These are phyloP conservation scores for Leccinellum albellum DNA, from an alignment of 768 basidiomycete genomes.

Conservation along the genomic window DNA sequence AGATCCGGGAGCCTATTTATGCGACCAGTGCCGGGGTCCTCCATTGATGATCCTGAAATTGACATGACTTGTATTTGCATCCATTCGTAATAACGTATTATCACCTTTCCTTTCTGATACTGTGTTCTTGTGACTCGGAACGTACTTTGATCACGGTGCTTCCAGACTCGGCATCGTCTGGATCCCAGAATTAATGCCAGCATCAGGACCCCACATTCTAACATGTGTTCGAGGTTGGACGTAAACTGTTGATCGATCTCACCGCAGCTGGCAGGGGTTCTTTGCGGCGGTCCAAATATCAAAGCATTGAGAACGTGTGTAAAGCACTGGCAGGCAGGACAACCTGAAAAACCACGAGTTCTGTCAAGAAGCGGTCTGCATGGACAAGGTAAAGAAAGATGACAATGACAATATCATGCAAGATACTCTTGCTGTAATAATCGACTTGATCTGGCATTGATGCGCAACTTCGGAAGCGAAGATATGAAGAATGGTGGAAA, in stretches of 20 bases:
- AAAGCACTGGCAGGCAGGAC: not conserved
- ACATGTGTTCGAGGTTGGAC: not conserved
- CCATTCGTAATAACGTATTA: not conserved
- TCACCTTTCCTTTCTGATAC: not conserved
- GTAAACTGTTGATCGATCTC: too few relatives aligned
- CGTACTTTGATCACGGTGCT: too few relatives aligned
- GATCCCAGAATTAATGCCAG: not conserved
- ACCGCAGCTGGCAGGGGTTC: too few relatives aligned
- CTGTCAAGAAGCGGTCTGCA: not conserved
- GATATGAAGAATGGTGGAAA: too few relatives aligned
- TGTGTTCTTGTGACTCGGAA: not conserved
- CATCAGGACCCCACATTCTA: not conserved
- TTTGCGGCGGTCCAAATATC: not conserved
- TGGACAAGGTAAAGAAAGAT: too few relatives aligned
- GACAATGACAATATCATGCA: not conserved
- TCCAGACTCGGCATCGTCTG: not conserved
- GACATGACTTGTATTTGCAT: not conserved
- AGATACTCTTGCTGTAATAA: not conserved
- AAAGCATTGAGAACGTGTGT: not conserved
- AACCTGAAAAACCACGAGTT: not conserved
- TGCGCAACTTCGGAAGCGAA: too few relatives aligned
- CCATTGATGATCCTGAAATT: not conserved
- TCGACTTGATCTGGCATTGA: too few relatives aligned
- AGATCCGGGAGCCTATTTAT: too few relatives aligned
- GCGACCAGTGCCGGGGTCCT: not conserved